Evolutionary conservation across 441 rosid genomes (phyloP).

Genomic region (Pelargonium citronellum): DNA sequence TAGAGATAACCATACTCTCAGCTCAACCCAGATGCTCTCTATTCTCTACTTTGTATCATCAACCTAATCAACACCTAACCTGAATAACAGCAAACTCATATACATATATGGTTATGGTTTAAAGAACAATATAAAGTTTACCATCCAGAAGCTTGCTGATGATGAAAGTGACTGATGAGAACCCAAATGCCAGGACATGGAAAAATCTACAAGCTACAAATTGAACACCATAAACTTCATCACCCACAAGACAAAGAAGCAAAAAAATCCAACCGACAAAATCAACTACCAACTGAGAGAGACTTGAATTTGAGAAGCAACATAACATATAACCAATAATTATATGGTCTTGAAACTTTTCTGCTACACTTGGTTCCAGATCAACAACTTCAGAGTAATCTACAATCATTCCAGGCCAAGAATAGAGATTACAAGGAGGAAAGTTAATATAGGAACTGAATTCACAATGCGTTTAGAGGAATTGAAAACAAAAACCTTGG

Average conservation of each 20-base stretch:
- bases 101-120: background rate
- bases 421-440: slow-evolving; percentile 18
- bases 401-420: slow-evolving; percentile 31
- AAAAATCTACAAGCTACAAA: slow-evolving; percentile 9
- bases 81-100: background rate
- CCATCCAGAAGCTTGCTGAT: background rate
- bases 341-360: slow-evolving; percentile 24
- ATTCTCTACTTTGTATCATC: background rate
- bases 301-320: slow-evolving; percentile 1
- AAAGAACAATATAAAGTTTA: background rate
- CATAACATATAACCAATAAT: background rate
- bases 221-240: slow-evolving; percentile 1
- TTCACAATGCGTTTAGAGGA: background rate
- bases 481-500: slow-evolving; percentile 13
- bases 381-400: slow-evolving; percentile 36
- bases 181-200: slow-evolving; percentile 16
- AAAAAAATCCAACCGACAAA: slow-evolving; percentile 3
- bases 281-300: slow-evolving; percentile 14
- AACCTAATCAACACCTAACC: background rate
- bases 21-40: background rate
- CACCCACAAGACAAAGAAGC: background rate
- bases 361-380: slow-evolving; percentile 33
- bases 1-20: background rate
- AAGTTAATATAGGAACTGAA: slow-evolving; percentile 11
- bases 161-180: slow-evolving; percentile 20